phyloP scores from a whole-genome alignment of 768 basidiomycete genomes.

The Neoboletus subvelutipes region DNA sequence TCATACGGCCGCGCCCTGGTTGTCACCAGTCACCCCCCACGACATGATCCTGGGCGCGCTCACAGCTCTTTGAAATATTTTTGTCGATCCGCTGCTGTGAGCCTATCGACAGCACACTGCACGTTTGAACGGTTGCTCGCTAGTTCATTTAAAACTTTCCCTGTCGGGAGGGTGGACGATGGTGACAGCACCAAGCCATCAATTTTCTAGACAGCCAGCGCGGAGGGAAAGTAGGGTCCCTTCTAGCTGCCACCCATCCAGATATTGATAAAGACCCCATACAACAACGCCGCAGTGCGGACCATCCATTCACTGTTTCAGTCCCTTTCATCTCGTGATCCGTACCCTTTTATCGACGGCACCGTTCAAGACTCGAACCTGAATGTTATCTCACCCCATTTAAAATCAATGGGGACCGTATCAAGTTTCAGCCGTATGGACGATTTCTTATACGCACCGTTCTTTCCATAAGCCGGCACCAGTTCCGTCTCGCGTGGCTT shows the following conservation, averaged over 20 bases:
- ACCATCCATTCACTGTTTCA: not conserved
- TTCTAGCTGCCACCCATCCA: not conserved
- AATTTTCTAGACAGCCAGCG: not conserved
- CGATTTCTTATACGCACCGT: not conserved
- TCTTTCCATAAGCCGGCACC: not conserved
- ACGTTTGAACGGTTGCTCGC: not conserved
- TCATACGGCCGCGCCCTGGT: not conserved
- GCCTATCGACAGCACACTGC: not conserved
- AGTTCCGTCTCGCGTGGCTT: constrained; percentile 4
- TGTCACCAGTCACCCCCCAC: not conserved
- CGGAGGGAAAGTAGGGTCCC: not conserved
- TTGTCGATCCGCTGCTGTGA: too few relatives aligned
- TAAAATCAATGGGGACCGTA: not conserved
- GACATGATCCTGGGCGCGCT: not conserved
- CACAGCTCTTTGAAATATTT: not conserved
- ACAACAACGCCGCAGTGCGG: not conserved
- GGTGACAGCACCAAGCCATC: not conserved
- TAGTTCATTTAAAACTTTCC: not conserved
- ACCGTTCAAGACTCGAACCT: not conserved
- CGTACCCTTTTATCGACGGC: not conserved
- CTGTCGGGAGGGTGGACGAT: not conserved
- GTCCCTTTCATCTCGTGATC: not conserved
- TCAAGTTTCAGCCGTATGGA: not conserved
- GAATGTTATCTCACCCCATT: not conserved
- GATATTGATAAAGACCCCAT: not conserved